Evolutionary conservation across 2,329 filamentous ascomycete species (phyloP), one percentile per base, ranked within the genome.

Genomic region (Xylariales sp.): DNA sequence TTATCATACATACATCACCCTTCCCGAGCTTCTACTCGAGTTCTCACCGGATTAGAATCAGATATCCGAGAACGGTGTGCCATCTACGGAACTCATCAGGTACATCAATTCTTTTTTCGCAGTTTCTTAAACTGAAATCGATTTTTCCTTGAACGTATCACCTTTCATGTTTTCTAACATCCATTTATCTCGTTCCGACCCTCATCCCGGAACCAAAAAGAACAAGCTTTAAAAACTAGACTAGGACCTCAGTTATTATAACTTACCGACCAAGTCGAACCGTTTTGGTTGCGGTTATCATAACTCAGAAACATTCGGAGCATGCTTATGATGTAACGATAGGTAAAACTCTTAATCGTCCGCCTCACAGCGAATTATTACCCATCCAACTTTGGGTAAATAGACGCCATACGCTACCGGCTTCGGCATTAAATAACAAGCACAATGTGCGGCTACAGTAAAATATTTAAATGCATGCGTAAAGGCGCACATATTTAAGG

Each of bases 1-100:
- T 55, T 18, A 65, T 68, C 65, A 48, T 70, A 62, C 23, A 23
- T 23, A 23, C 23, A 23, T 23, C 23, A 18, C n/a, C 5, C 56
- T 45, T 2, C 10, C 3, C 9, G 39, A 41, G 39, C 14, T 41
- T 14, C 10, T 41, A 10, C 8, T 39, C 23, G 23, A 23, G 23
- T 2, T 23, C 23, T 23, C 23, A 23, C 23, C 2, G 23, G 23
- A 23, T 23, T 23, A 23, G 23, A 23, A 23, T 23, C 23, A 39
- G 8, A 39, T 12, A 12, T 39, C 36, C 36, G 36, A 39, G 9
- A 9, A 36, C 3, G 34, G 9, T n/a, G 28, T 23, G 23, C 23
- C 55, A 52, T n/a, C 28, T 34, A 28, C 39, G 9, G 9, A 41
- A 41, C 39, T 41, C 14, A 14, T 41, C 39, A 41, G 12, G 36